These are phyloP conservation scores for Daucus carota DNA, from an alignment of 129 eudicot genomes.

Conservation along the genomic window DNA sequence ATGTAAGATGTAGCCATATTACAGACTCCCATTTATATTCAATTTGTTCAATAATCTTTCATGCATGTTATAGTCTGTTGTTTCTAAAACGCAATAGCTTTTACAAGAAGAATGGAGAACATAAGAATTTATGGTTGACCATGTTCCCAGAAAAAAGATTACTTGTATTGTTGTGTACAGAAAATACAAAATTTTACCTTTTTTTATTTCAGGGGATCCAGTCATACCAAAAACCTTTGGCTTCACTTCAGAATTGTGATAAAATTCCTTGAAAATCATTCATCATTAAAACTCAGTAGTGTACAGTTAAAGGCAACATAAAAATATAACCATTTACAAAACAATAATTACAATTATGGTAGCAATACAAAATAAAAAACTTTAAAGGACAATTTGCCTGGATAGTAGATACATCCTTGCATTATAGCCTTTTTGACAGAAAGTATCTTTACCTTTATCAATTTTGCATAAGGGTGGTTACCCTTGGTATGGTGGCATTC, in stretches of 20 bases:
- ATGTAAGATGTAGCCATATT: not conserved
- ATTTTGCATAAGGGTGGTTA: conserved; percentile 63
- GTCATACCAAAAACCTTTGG: conserved; percentile 88
- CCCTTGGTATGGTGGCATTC: conserved; percentile 78
- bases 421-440: not conserved
- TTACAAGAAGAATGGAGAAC: too few relatives aligned
- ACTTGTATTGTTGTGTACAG: not conserved
- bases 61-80: not conserved
- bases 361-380: not conserved
- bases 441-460: conserved; percentile 58
- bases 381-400: not conserved
- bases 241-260: conserved; percentile 39
- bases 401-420: not conserved
- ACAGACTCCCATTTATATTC: not conserved
- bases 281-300: conserved; percentile 12
- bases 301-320: not conserved
- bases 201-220: conserved; percentile 51
- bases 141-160: too few relatives aligned
- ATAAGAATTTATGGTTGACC: too few relatives aligned
- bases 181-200: conserved; percentile 36
- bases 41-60: not conserved
- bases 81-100: not conserved
- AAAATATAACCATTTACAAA: not conserved
- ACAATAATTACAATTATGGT: not conserved
- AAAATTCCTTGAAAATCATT: conserved; percentile 49